Evolutionary conservation across 1,284 basidiomycete species (phyloP).

Genomic region (Cutaneotrichosporon curvatum): DNA sequence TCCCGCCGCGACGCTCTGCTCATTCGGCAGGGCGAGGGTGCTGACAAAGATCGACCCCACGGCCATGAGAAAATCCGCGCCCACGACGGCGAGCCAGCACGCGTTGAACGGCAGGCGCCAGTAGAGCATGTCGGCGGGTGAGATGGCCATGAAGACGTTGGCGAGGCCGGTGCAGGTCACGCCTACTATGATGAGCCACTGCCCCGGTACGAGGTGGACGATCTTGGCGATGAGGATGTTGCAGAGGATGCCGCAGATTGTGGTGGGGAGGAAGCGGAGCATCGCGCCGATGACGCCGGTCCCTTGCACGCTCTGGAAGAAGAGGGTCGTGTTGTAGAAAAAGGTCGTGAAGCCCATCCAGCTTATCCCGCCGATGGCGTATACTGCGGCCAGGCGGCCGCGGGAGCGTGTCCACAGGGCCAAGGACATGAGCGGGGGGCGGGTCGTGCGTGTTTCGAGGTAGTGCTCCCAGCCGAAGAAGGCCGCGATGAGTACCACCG

Average conservation of each 20-base stretch:
- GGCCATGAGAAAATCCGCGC: conserved; percentile 71
- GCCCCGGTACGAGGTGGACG: conserved; percentile 28
- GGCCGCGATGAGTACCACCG: conserved; percentile 53
- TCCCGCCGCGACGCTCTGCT: conserved; percentile 71
- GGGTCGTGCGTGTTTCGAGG: conserved; percentile 47
- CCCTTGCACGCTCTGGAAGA: conserved; percentile 35
- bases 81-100: conserved; percentile 62
- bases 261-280: conserved; percentile 69
- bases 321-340: conserved; percentile 38
- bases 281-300: conserved; percentile 56
- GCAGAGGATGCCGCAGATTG: conserved; percentile 60
- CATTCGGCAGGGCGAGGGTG: conserved; percentile 60
- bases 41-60: conserved; percentile 69
- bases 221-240: conserved; percentile 51
- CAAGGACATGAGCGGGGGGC: conserved; percentile 63
- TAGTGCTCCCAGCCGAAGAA: conserved; percentile 67
- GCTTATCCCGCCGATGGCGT: conserved; percentile 60
- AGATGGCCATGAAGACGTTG: conserved; percentile 65
- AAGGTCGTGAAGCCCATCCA: conserved; percentile 56
- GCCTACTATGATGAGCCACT: conserved; percentile 53
- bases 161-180: conserved; percentile 55
- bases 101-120: conserved; percentile 78
- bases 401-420: conserved; percentile 61
- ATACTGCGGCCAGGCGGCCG: conserved; percentile 60
- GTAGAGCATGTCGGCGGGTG: conserved; percentile 57